Percentiles rank a stretch among this genome's conserved stretches.
Evolutionary conservation across 495 filamentous ascomycete species (phyloP).

Genomic region (Barbatosphaeria neglecta): DNA sequence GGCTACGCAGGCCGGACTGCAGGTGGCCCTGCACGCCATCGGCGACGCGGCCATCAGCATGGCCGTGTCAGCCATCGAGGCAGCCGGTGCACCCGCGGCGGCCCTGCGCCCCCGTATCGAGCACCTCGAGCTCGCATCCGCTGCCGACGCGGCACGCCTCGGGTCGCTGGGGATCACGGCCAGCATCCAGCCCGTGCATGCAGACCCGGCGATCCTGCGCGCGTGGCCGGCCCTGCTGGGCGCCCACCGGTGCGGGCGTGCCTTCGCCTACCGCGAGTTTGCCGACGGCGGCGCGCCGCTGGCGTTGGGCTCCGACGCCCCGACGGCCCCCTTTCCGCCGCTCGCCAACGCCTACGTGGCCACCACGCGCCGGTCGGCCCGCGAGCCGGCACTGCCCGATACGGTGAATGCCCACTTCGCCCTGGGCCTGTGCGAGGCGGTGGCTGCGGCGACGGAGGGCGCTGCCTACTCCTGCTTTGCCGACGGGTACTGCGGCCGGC

Average conservation of each 20-base stretch:
- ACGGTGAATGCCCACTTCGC: slow-evolving; percentile 43
- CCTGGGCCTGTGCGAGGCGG: slow-evolving; percentile 36
- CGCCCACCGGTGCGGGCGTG: slow-evolving; percentile 35
- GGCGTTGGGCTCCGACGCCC: slow-evolving; percentile 49
- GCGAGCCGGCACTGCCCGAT: slow-evolving; percentile 34
- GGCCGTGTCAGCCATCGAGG: slow-evolving; percentile 43
- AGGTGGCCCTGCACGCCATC: slow-evolving; percentile 57
- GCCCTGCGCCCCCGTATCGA: slow-evolving; percentile 49
- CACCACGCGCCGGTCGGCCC: slow-evolving; percentile 43
- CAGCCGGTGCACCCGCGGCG: slow-evolving; percentile 28
- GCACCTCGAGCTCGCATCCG: slow-evolving; percentile 47
- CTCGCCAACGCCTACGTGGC: slow-evolving; percentile 49
- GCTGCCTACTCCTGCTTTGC: slow-evolving; percentile 48
- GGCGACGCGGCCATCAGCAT: slow-evolving; percentile 46
- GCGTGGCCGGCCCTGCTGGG: slow-evolving; percentile 49
- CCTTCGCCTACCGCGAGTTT: slow-evolving; percentile 54
- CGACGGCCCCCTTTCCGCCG: slow-evolving; percentile 46
- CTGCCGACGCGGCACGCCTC: slow-evolving; percentile 39
- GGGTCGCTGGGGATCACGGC: slow-evolving; percentile 47
- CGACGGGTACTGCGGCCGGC: slow-evolving; percentile 36
- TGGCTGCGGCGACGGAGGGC: slow-evolving; percentile 44
- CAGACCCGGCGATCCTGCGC: slow-evolving; percentile 49
- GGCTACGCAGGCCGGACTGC: slow-evolving; percentile 42
- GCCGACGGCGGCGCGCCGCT: slow-evolving; percentile 38
- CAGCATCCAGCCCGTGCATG: slow-evolving; percentile 52